Evolutionary conservation across 2,329 filamentous ascomycete genomes (phyloP).

Genomic region (Penicillium decumbens): DNA sequence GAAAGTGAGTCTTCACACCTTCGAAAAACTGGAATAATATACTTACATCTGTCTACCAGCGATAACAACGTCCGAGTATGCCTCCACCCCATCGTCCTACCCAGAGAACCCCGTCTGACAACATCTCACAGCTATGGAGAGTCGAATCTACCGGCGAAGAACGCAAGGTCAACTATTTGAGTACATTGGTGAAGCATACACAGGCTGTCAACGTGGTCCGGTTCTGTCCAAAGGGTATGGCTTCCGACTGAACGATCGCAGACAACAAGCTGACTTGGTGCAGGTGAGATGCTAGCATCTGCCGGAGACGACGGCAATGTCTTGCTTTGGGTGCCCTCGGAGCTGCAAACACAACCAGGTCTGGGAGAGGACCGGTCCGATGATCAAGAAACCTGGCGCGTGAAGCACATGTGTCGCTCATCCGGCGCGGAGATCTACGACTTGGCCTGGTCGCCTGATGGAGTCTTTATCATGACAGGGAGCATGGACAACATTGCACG

Average conservation of each 20-base stretch:
- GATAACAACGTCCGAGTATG: conserved; percentile 92
- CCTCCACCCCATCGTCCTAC: conserved; percentile 22
- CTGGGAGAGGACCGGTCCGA: conserved; percentile 83
- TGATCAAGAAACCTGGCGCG: conserved; percentile 94
- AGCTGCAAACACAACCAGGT: conserved; percentile 59
- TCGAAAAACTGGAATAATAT: neutral
- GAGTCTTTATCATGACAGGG: conserved; percentile 90
- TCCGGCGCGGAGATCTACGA: conserved; percentile 97
- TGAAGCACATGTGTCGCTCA: conserved; percentile 96
- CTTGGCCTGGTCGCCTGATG: conserved; percentile 97
- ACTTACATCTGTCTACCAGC: conserved; percentile 29
- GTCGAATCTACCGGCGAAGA: conserved; percentile 80
- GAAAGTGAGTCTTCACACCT: conserved; percentile 52
- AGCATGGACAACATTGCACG: conserved; percentile 99
- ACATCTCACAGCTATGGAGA: conserved; percentile 70
- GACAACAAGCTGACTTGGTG: conserved; percentile 22
- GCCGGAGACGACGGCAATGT: conserved; percentile 97
- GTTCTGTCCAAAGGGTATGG: conserved; percentile 83
- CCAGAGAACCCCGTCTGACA: conserved; percentile 35
- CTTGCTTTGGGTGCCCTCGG: conserved; percentile 89
- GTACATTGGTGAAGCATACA: conserved; percentile 86
- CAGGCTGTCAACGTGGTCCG: conserved; percentile 97
- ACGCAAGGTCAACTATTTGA: conserved; percentile 83
- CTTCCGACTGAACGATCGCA: neutral
- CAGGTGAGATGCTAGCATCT: conserved; percentile 88